A percentile compares a stretch with the other conserved stretches of the same genome.
phyloP scores from a whole-genome alignment of 2,329 filamentous ascomycete species.

The Xylaria sp. region DNA sequence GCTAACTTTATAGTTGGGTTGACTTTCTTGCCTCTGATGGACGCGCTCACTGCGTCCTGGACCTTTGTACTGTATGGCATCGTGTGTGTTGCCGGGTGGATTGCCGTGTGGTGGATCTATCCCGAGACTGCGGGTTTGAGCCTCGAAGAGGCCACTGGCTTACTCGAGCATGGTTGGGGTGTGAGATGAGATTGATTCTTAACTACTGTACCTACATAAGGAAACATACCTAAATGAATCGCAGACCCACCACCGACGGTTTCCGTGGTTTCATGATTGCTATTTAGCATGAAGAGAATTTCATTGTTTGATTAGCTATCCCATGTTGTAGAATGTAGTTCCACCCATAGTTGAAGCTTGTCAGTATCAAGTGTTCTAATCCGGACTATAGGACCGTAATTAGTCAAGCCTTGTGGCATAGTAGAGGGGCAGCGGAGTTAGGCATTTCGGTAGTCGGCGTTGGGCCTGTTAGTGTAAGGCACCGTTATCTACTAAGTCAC shows the following conservation, averaged over 20 bases:
- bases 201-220: background rate
- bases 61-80: conserved; percentile 84
- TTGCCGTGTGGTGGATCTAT: conserved; percentile 77
- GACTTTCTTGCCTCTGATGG: conserved; percentile 81
- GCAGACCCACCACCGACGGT: background rate
- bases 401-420: background rate
- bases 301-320: background rate
- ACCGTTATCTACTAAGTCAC: background rate
- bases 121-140: conserved; percentile 86
- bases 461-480: background rate
- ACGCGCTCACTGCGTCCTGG: conserved; percentile 71
- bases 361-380: conserved; percentile 2
- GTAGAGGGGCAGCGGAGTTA: conserved; percentile 11
- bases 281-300: background rate
- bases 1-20: conserved; percentile 87
- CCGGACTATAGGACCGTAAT: background rate
- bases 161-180: conserved; percentile 80
- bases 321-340: background rate
- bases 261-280: background rate
- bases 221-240: background rate
- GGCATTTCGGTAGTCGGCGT: conserved; percentile 20
- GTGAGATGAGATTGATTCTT: conserved; percentile 56
- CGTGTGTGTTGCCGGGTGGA: conserved; percentile 76
- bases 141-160: conserved; percentile 79
- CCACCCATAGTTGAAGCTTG: background rate